phyloP scores from a whole-genome alignment of 148 eudicot species.

The Diospyros kaki region DNA sequence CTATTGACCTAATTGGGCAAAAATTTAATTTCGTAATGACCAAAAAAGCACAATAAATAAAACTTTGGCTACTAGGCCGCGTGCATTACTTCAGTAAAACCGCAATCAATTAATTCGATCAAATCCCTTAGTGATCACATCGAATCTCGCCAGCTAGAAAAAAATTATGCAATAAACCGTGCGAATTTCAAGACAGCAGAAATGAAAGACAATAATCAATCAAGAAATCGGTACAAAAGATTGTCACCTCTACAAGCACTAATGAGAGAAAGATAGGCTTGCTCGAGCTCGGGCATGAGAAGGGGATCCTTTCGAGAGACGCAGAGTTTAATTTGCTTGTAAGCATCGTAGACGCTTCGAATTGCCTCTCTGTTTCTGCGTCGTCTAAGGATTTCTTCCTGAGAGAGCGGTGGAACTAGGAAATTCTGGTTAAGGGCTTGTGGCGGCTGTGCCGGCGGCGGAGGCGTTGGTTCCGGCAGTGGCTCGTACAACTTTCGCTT shows the following conservation, averaged over 20 bases:
- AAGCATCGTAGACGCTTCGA: constrained; percentile 57
- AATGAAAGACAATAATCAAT: constrained; percentile 19
- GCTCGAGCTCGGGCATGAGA: constrained; percentile 63
- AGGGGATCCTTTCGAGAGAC: constrained; percentile 35
- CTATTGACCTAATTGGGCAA: too few species aligned
- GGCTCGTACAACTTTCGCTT: constrained; percentile 71
- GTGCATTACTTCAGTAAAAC: neutral
- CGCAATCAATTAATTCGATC: neutral
- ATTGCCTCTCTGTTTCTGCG: constrained; percentile 72
- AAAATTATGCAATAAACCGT: neutral
- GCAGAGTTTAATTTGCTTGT: constrained; percentile 61
- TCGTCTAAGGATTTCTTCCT: constrained; percentile 57
- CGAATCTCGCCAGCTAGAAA: neutral
- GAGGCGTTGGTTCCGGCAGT: constrained; percentile 31
- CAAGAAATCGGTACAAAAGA: neutral
- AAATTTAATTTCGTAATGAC: too few species aligned
- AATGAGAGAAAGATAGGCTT: constrained; percentile 74
- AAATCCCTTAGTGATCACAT: neutral
- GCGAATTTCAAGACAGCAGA: neutral
- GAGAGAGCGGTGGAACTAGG: constrained; percentile 42
- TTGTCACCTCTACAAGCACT: constrained; percentile 70
- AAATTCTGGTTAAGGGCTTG: constrained; percentile 22
- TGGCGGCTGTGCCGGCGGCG: constrained; percentile 29
- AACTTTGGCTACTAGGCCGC: neutral
- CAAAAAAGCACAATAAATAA: too few species aligned